A percentile compares a stretch with the other conserved stretches of the same genome.
These are phyloP conservation scores for Septoria linicola DNA, from an alignment of 2,329 filamentous ascomycete genomes.

Conservation along the genomic window DNA sequence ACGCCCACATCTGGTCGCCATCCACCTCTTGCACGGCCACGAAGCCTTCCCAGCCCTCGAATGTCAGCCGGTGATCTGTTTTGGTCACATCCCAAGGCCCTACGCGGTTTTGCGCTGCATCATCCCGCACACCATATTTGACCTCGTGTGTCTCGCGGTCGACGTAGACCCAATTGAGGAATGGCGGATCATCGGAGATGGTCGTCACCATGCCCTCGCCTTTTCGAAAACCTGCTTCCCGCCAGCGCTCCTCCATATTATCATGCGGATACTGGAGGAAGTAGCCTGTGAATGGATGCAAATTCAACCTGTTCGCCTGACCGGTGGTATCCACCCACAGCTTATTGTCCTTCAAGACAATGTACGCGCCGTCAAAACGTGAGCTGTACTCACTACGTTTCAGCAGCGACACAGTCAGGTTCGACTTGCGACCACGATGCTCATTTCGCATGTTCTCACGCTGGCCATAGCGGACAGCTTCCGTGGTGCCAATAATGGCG, in stretches of 20 bases:
- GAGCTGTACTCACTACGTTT: slow-evolving; percentile 29
- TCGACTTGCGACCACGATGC: slow-evolving; percentile 35
- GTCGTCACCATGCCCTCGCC: slow-evolving; percentile 49
- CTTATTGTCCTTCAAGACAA: slow-evolving; percentile 44
- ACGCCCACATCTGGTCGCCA: slow-evolving; percentile 47
- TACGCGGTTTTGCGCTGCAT: slow-evolving; percentile 67
- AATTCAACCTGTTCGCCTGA: slow-evolving; percentile 24
- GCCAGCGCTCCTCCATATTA: slow-evolving; percentile 39
- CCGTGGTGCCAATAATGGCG: slow-evolving; percentile 39
- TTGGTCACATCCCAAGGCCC: slow-evolving; percentile 81
- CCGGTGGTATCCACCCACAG: slow-evolving; percentile 37
- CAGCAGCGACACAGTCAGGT: slow-evolving; percentile 34
- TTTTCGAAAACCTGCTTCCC: slow-evolving; percentile 37
- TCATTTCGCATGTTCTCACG: slow-evolving; percentile 36
- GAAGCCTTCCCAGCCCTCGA: slow-evolving; percentile 59
- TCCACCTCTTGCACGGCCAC: slow-evolving; percentile 53
- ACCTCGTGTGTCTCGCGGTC: slow-evolving; percentile 60
- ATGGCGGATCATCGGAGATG: slow-evolving; percentile 54
- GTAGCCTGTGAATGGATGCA: slow-evolving; percentile 50
- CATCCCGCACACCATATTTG: slow-evolving; percentile 56
- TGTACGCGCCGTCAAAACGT: slow-evolving; percentile 32
- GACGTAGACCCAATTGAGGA: slow-evolving; percentile 67
- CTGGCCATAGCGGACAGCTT: slow-evolving; percentile 37
- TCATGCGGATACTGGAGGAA: slow-evolving; percentile 47
- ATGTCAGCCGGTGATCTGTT: slow-evolving; percentile 57